phyloP scores from a whole-genome alignment of 2,329 filamentous ascomycete species.

The Chalara sp. region DNA sequence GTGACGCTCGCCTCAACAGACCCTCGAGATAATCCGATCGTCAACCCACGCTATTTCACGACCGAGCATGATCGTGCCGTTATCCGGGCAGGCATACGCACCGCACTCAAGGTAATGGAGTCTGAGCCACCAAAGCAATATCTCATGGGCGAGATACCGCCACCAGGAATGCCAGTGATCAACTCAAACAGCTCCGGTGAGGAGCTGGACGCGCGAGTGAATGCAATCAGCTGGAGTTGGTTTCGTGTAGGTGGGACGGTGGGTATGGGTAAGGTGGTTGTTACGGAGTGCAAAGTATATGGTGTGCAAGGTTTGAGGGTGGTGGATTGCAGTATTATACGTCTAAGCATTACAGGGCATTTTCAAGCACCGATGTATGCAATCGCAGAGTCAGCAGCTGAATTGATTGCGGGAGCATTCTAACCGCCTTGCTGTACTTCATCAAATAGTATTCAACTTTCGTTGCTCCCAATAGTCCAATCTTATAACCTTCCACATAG shows the following conservation, averaged over 20 bases:
- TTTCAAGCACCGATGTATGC: too few species aligned
- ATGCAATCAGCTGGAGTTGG: background rate
- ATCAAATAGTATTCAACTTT: too few species aligned
- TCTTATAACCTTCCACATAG: too few species aligned
- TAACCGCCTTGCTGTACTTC: too few species aligned
- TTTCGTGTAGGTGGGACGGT: slow-evolving; percentile 35
- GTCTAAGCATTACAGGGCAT: too few species aligned
- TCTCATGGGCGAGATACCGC: slow-evolving; percentile 3
- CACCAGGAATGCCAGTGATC: background rate
- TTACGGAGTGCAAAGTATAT: slow-evolving; percentile 48
- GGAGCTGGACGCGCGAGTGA: slow-evolving; percentile 4
- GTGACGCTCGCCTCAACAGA: background rate
- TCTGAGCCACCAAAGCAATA: slow-evolving; percentile 2
- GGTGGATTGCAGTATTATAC: too few species aligned
- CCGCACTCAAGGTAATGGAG: background rate
- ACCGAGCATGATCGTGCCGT: background rate
- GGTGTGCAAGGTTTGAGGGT: too few species aligned
- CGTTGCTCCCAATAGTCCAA: too few species aligned
- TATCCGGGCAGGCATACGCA: background rate
- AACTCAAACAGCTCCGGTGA: background rate
- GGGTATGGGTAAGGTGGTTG: slow-evolving; percentile 42
- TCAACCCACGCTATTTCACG: slow-evolving; percentile 1
- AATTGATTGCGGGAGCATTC: too few species aligned
- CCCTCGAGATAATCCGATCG: background rate
- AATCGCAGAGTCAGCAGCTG: too few species aligned